A percentile compares a stretch with the other conserved stretches of the same genome.
phyloP scores from a whole-genome alignment of 148 eudicot genomes.

The Rheum nobile region DNA sequence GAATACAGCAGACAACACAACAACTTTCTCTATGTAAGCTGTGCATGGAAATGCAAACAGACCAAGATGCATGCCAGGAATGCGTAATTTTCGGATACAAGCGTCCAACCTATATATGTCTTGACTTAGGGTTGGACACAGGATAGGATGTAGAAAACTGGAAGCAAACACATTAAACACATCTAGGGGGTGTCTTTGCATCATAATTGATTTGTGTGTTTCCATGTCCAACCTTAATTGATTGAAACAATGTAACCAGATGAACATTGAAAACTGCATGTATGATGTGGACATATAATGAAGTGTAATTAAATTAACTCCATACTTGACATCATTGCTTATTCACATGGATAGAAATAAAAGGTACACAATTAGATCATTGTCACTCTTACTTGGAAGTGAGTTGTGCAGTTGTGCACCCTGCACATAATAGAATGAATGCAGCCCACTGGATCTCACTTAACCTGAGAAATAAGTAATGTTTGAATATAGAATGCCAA shows the following conservation, averaged over 20 bases:
- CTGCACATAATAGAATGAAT: slow-evolving; percentile 82
- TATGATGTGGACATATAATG: background rate
- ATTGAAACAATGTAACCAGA: background rate
- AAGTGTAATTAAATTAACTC: background rate
- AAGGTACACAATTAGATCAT: background rate
- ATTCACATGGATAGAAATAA: background rate
- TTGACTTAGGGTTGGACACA: background rate
- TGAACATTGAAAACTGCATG: background rate
- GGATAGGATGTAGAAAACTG: background rate
- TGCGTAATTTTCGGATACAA: background rate
- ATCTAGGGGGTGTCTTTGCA: background rate
- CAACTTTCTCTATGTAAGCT: background rate
- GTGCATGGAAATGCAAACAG: background rate
- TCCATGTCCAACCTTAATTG: background rate
- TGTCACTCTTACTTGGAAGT: slow-evolving; percentile 60
- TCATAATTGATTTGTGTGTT: background rate
- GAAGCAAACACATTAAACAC: background rate
- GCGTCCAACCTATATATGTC: background rate
- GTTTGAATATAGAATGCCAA: background rate
- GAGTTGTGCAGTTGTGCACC: slow-evolving; percentile 98
- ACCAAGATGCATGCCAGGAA: background rate
- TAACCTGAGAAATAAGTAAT: slow-evolving; percentile 41
- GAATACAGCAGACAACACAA: background rate
- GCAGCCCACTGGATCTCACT: slow-evolving; percentile 99
- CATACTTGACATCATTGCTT: background rate